Conservation (phyloP, 2,329 filamentous ascomycete genomes). For the Ophiostoma montium region DNA sequence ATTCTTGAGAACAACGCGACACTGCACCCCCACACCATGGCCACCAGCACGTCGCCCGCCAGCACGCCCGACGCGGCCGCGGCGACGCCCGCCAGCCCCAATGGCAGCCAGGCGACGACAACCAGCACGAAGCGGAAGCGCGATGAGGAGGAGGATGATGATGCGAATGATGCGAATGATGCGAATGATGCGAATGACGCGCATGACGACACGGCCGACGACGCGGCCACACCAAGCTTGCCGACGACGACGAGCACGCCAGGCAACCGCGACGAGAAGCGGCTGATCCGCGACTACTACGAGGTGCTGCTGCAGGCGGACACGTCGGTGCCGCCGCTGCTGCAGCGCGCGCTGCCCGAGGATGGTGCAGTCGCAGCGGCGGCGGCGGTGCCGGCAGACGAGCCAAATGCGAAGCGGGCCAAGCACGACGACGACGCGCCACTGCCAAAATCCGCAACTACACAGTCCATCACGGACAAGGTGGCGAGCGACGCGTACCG, state of each 20-base stretch:
- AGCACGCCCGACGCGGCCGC: conserved; percentile 16
- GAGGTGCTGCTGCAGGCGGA: conserved; percentile 34
- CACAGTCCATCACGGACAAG: conserved; percentile 36
- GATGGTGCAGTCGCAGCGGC: too few species aligned
- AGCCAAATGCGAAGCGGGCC: conserved; percentile 46
- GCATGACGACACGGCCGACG: neutral
- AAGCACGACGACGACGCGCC: conserved; percentile 33
- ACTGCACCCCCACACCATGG: too few species aligned
- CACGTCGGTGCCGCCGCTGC: conserved; percentile 32
- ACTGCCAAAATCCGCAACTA: conserved; percentile 17
- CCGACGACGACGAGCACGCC: conserved; percentile 12
- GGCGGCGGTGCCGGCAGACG: conserved; percentile 28
- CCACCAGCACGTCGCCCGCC: conserved; percentile 19
- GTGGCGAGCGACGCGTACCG: conserved; percentile 36
- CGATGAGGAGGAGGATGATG: conserved; percentile 32
- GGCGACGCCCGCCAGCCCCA: conserved; percentile 13
- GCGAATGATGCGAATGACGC: conserved; percentile 18
- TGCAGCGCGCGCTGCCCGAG: conserved; percentile 35
- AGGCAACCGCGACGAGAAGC: conserved; percentile 19
- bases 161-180: conserved; percentile 11
- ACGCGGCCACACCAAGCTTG: conserved; percentile 14
- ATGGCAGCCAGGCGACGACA: conserved; percentile 12
- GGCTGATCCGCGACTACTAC: conserved; percentile 28
- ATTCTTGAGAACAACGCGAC: too few species aligned
- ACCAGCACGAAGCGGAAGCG: conserved; percentile 40